Conservation (phyloP, 148 eudicot species). For the Arctostaphylos glauca region DNA sequence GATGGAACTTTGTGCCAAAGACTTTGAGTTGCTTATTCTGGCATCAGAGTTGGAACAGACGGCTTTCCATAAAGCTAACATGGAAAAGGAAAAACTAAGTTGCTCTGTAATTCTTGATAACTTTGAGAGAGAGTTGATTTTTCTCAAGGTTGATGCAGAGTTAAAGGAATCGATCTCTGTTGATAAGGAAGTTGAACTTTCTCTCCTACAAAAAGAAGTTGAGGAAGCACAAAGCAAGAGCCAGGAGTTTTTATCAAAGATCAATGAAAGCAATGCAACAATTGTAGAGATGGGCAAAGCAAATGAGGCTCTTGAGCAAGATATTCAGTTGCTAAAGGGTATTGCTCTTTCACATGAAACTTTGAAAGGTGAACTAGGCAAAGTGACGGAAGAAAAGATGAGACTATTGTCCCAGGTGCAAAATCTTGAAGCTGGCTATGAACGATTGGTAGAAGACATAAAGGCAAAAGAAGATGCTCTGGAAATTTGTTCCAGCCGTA, state of each 20-base stretch:
- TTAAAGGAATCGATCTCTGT: constrained; percentile 39
- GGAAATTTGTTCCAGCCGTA: constrained; percentile 27
- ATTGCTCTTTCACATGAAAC: constrained; percentile 23
- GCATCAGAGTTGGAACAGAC: constrained; percentile 46
- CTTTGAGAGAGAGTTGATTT: constrained; percentile 43
- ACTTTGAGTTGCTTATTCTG: constrained; percentile 57
- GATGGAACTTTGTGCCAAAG: constrained; percentile 59
- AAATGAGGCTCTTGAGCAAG: constrained; percentile 28
- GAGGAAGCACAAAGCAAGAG: constrained; percentile 24
- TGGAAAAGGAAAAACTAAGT: constrained; percentile 24
- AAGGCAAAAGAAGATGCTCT: constrained; percentile 33
- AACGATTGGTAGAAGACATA: constrained; percentile 24
- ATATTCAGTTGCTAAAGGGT: constrained; percentile 21
- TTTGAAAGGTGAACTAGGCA: constrained; percentile 28
- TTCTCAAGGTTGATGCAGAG: constrained; percentile 36
- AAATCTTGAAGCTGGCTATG: constrained; percentile 29
- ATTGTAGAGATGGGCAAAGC: constrained; percentile 16
- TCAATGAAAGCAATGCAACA: constrained; percentile 13
- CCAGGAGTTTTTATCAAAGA: constrained; percentile 20
- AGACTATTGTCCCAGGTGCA: constrained; percentile 32
- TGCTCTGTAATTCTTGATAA: constrained; percentile 36
- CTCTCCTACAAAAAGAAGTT: constrained; percentile 33
- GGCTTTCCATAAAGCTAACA: constrained; percentile 36
- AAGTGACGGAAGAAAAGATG: constrained; percentile 32
- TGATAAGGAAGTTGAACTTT: constrained; percentile 46